phyloP scores from a whole-genome alignment of 768 basidiomycete genomes.

The Amanita fuliginea region DNA sequence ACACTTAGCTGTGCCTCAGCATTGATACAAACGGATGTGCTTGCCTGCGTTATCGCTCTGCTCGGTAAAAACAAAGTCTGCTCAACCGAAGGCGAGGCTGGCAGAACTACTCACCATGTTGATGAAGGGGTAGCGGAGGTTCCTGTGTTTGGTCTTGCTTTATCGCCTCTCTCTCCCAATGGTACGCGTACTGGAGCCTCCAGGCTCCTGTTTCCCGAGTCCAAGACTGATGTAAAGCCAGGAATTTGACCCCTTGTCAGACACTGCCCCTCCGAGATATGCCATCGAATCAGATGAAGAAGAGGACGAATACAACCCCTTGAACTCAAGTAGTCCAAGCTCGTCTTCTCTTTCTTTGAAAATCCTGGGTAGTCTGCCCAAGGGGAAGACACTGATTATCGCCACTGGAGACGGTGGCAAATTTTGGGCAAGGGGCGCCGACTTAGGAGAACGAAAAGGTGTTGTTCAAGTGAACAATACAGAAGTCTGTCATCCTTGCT shows the following conservation, averaged over 20 bases:
- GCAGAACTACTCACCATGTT: not conserved
- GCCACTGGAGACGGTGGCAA: slow-evolving; percentile 34
- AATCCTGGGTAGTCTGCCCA: slow-evolving; percentile 24
- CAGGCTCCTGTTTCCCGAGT: not conserved
- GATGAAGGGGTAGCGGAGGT: not conserved
- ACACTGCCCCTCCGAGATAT: slow-evolving; percentile 46
- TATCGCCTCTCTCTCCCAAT: not conserved
- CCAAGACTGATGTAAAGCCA: slow-evolving; percentile 8
- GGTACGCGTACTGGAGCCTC: not conserved
- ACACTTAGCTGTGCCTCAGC: slow-evolving; percentile 1
- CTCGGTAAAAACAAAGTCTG: not conserved
- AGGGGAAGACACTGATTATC: slow-evolving; percentile 25
- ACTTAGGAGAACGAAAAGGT: slow-evolving; percentile 41
- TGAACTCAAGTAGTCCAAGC: slow-evolving; percentile 13
- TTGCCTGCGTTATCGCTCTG: slow-evolving; percentile 32
- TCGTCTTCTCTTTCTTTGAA: slow-evolving; percentile 18
- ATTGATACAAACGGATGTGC: not conserved
- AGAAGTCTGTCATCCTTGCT: not conserved
- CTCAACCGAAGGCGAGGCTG: not conserved
- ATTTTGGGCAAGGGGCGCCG: slow-evolving; percentile 40
- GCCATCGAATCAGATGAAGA: slow-evolving; percentile 62
- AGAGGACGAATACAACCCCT: slow-evolving; percentile 45
- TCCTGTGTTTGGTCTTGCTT: slow-evolving; percentile 1
- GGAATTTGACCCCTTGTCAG: slow-evolving; percentile 47
- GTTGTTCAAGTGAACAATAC: slow-evolving; percentile 9